Evolutionary conservation across 2,329 filamentous ascomycete genomes (phyloP).

Genomic region (Apiospora hydei): DNA sequence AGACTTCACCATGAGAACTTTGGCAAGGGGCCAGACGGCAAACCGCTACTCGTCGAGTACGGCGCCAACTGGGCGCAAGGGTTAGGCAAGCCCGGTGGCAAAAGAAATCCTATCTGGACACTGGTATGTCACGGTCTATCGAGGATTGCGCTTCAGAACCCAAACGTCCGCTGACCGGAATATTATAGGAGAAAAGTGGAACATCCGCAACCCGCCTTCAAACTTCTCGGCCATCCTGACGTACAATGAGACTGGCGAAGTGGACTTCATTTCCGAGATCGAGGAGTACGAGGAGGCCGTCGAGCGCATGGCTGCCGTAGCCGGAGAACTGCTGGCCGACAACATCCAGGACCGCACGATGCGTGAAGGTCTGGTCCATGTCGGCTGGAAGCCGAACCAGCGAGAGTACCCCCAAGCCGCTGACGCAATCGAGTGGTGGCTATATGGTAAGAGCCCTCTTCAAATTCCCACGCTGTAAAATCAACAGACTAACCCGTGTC

Average conservation of each 20-base stretch:
- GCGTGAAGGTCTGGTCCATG: slow-evolving; percentile 64
- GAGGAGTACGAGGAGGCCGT: slow-evolving; percentile 58
- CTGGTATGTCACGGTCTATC: slow-evolving; percentile 38
- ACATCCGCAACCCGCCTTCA: slow-evolving; percentile 62
- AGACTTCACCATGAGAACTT: slow-evolving; percentile 64
- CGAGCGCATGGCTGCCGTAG: slow-evolving; percentile 54
- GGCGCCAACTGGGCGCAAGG: slow-evolving; percentile 70
- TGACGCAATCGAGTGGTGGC: slow-evolving; percentile 65
- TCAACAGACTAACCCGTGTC: background rate
- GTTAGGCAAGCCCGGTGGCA: slow-evolving; percentile 35
- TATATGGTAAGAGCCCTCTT: too few relatives aligned
- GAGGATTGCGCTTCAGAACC: background rate
- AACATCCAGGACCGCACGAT: slow-evolving; percentile 69
- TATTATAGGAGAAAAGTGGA: slow-evolving; percentile 59
- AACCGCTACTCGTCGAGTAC: slow-evolving; percentile 66
- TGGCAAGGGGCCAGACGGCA: slow-evolving; percentile 56
- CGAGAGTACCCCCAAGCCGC: slow-evolving; percentile 57
- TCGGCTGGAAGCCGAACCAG: slow-evolving; percentile 67
- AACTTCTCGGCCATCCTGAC: slow-evolving; percentile 66
- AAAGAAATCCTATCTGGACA: slow-evolving; percentile 68
- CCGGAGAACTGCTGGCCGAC: slow-evolving; percentile 62
- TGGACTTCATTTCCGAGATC: slow-evolving; percentile 58
- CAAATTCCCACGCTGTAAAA: slow-evolving; percentile 30
- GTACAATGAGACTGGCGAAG: slow-evolving; percentile 64
- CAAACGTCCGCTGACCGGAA: background rate